A percentile compares a stretch with the other conserved stretches of the same genome.
Evolutionary conservation across 1,139 yeast species (phyloP).

Genomic region (Taphrina wiesneri): DNA sequence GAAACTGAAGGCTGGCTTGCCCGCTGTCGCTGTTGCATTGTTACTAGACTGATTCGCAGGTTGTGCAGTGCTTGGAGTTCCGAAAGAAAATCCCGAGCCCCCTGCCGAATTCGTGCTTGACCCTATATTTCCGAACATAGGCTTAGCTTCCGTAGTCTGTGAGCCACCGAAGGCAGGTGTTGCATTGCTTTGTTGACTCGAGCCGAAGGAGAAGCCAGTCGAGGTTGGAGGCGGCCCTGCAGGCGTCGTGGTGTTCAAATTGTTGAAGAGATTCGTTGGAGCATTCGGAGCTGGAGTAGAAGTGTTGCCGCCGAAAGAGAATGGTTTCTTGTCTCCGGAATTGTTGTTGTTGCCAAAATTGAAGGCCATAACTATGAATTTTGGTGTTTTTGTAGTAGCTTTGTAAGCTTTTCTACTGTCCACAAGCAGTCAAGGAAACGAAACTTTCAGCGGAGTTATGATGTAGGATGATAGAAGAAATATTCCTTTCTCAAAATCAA

Average conservation of each 20-base stretch:
- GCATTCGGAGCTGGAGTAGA: slow-evolving; percentile 32
- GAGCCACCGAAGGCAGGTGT: slow-evolving; percentile 12
- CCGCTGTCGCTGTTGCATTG: slow-evolving; percentile 3
- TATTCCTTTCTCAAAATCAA: background rate
- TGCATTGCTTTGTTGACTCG: background rate
- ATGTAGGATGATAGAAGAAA: no score
- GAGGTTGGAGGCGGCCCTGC: slow-evolving; percentile 33
- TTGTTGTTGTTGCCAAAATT: slow-evolving; percentile 18
- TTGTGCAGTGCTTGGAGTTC: slow-evolving; percentile 29
- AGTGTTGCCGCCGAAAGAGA: slow-evolving; percentile 30
- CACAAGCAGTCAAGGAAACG: no score
- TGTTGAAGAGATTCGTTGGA: slow-evolving; percentile 13
- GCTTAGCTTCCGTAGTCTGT: background rate
- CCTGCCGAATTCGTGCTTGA: slow-evolving; percentile 41
- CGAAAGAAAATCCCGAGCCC: slow-evolving; percentile 33
- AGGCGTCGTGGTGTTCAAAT: slow-evolving; percentile 27
- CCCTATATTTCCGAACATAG: slow-evolving; percentile 36
- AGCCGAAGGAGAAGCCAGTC: slow-evolving; percentile 36
- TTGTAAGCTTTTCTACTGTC: no score
- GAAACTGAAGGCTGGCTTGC: slow-evolving; percentile 32
- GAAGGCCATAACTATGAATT: slow-evolving; percentile 7
- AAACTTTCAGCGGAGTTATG: no score
- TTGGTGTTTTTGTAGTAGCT: no score
- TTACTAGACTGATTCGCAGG: slow-evolving; percentile 24
- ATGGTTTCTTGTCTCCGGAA: slow-evolving; percentile 23